Conservation (phyloP, 139 green algal species). For the Chlorella sp. region DNA sequence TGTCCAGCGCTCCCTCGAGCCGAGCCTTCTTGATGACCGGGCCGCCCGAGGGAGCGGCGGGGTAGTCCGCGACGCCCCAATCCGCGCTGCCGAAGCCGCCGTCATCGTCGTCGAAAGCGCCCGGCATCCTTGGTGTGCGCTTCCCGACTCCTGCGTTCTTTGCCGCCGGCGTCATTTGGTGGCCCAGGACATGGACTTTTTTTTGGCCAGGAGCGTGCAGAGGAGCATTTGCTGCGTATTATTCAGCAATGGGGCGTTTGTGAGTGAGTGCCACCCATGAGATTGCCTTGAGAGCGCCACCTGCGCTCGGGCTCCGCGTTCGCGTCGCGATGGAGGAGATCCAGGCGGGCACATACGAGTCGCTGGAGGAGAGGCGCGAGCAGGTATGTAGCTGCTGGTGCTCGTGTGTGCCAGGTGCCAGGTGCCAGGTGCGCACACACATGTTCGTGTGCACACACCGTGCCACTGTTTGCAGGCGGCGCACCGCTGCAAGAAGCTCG, state of each 20-base stretch:
- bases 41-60: background rate
- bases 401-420: too few relatives aligned
- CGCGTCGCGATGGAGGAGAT: background rate
- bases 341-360: background rate
- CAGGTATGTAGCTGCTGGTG: background rate
- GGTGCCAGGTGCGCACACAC: background rate
- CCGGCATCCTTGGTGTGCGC: too few relatives aligned
- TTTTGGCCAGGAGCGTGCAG: too few relatives aligned
- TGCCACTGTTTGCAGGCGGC: background rate
- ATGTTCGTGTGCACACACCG: background rate
- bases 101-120: too few relatives aligned
- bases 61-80: background rate
- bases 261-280: too few relatives aligned
- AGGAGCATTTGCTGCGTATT: too few relatives aligned
- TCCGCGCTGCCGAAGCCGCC: background rate
- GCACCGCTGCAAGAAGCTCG: background rate
- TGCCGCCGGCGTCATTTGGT: too few relatives aligned
- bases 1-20: background rate
- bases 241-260: too few relatives aligned
- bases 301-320: too few relatives aligned
- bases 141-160: too few relatives aligned
- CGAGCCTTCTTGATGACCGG: background rate
- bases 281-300: too few relatives aligned
- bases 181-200: too few relatives aligned
- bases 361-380: background rate